Conservation (phyloP, 148 eudicot species). For the Rhododendron ovatum region DNA sequence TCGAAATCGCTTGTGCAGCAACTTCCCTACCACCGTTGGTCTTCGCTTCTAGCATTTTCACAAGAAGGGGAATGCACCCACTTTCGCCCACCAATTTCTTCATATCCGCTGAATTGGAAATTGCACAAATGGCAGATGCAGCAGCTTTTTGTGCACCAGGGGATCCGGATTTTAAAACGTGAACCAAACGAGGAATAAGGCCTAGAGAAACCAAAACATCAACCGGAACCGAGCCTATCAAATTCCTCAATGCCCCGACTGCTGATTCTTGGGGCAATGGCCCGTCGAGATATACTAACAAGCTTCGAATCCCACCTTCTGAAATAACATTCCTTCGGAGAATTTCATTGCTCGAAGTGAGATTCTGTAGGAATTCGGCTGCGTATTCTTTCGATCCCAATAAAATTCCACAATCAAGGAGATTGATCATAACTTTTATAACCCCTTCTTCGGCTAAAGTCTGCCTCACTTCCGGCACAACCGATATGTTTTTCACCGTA, state of each 20-base stretch:
- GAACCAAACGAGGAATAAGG: constrained; percentile 60
- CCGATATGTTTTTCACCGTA: constrained; percentile 70
- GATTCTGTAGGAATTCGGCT: constrained; percentile 84
- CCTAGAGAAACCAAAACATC: constrained; percentile 56
- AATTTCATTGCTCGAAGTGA: constrained; percentile 62
- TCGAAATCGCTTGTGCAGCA: constrained; percentile 76
- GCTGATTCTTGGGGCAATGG: constrained; percentile 90
- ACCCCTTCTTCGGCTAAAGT: constrained; percentile 80
- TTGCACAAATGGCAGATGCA: constrained; percentile 54
- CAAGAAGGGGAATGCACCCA: constrained; percentile 64
- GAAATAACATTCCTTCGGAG: constrained; percentile 52
- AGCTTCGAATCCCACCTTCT: constrained; percentile 65
- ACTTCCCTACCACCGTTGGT: constrained; percentile 58
- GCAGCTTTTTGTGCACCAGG: constrained; percentile 68
- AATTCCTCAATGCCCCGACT: constrained; percentile 67
- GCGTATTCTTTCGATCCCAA: constrained; percentile 85
- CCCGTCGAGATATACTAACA: constrained; percentile 64
- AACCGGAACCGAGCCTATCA: constrained; percentile 52
- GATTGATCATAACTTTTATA: constrained; percentile 57
- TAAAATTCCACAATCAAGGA: constrained; percentile 65
- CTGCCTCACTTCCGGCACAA: constrained; percentile 69
- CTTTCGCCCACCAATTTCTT: constrained; percentile 61
- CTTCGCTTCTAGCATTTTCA: constrained; percentile 79
- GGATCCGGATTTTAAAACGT: constrained; percentile 69
- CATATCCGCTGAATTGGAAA: constrained; percentile 43